Evolutionary conservation across 75 land plant species (phyloP), one percentile per base, ranked within the genome.

Genomic region (Cryptomeria japonica): DNA sequence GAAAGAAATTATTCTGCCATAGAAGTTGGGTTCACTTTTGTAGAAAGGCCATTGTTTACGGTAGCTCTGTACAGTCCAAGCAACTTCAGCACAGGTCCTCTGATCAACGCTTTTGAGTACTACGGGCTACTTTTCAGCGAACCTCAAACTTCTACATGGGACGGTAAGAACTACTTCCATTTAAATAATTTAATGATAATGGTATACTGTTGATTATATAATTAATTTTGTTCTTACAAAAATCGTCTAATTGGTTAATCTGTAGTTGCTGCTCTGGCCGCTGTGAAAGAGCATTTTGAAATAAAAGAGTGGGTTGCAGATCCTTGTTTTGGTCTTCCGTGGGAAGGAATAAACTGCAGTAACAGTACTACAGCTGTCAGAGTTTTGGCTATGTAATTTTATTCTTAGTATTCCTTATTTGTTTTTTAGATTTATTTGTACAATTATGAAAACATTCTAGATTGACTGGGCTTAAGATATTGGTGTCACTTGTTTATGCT

Each of bases 51-150:
- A 11, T 0, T 68, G 25, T 7, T 13, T 2, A 1, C 13, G 0
- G 2, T 73, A 32, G 13, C 1, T 10, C 34, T 73, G 0, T 14
- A 2, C 1, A 41, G 1, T 25, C 7, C 83, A 1, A 0, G 13
- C 1, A 7, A 42, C 9, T 80, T n/a, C 13, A 8, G n/a, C 9
- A 1, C 5, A 1, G 0, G 2, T 22, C 49, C 49, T 41, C 28
- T 80, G 22, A 22, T 80, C 47, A 80, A 80, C 83, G 83, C 83
- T 41, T 39, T 19, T 42, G 83, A 80, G 47, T 42, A 22, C n/a
- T 80, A 41, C 49, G 18, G 11, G 9, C 25, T 80, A 7, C 5
- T 80, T 42, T 9, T 3, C 8, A 25, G 32, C 0, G 47, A 39
- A 16, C 1, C 7, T 3, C 12, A 9, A 25, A 80, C 83, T 19